Evolutionary conservation across 768 basidiomycete genomes (phyloP), one percentile per base, ranked within the genome.

Genomic region (Boletellus emodensis): DNA sequence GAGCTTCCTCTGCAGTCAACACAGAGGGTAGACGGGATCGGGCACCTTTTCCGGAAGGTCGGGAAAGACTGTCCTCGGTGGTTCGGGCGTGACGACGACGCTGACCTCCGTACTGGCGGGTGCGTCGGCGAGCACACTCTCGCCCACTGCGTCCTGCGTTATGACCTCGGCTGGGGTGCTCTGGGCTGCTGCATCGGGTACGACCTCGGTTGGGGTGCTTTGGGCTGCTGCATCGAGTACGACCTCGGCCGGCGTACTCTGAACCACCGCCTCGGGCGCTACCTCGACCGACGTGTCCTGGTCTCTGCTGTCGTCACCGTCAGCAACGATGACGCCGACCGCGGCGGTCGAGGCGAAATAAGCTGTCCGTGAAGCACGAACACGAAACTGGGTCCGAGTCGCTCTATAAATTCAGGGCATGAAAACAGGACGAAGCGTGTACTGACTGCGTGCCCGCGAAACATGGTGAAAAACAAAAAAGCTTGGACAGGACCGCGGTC

Each of bases 11-110:
- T 11, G 8, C 9, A 11, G 11, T 3, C 30, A 30, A 30, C 9
- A 10, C 2, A 30, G 30, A 30, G 30, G 7, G 30, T 10, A 11
- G 11, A 11, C 30, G 11, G 30, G 30, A 30, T 7, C 8, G 2
- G 13, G 46, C 38, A 66, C 63, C 55, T 66, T 65, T 48, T 63
- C 64, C 6, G 64, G 59, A 9, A 65, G 55, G 42, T 57, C 46
- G 48, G 52, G 30, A 44, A 63, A 43, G 40, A 61, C 28, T 14
- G 41, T 40, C 37, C 17, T 54, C 44, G 24, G 43, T 49, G 48
- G 54, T 48, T 52, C 61, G 14, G 48, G 48, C 37, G 50, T 51
- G 39, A 45, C 53, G 26, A 36, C 51, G 18, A 22, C 26, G 30
- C 33, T 22, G 26, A 17, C 36, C 13, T 52, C 51, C 13, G 20